Evolutionary conservation across 2,329 filamentous ascomycete species (phyloP), one percentile per base, ranked within the genome.

Genomic region (Fusarium tupiense): DNA sequence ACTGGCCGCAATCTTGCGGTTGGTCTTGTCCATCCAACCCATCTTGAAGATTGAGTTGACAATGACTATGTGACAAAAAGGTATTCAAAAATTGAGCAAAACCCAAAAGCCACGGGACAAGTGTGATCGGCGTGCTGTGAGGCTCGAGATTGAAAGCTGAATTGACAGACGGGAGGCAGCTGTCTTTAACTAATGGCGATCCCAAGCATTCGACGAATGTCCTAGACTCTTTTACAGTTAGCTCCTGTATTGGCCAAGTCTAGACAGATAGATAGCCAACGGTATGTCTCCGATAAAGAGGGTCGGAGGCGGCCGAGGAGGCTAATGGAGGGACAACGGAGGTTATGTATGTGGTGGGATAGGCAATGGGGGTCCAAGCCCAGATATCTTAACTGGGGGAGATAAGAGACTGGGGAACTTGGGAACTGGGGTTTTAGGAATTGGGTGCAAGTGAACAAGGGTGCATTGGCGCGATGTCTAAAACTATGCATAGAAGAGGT

Each of bases 1-100:
- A 80, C 91, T 91, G 72, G 84, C 85, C 69, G 93, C 93, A 75
- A 95, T 88, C 69, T 84, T 86, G 72, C 79, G 78, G 80, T 92
- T 91, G 80, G 85, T 78, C 8, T 79, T 85, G 20, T 89, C 82
- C 61, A 86, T 79, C 86, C 86, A 88, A 76, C 81, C 83, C 86
- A 88, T 89, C 49, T 60, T 77, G 72, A 58, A 46, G 58, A 61
- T 53, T 53, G 38, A 54, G 50, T 40, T 54, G 43, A 40, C 50
- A 61, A 52, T 22, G 47, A 53, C 20, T 66, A 8, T 53, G 19
- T 44, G 35, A 52, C 44, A 66, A 44, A 61, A 43, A 59, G 22
- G 16, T 73, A 69, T 57, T 64, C 40, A 43, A 61, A 67, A 52
- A 58, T 44, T 70, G 54, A 58, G 60, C 54, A 73, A 60, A 53